Percentiles rank a stretch among this genome's conserved stretches.
phyloP scores from a whole-genome alignment of 2,329 filamentous ascomycete species.

The Pyrenochaeta sp. region DNA sequence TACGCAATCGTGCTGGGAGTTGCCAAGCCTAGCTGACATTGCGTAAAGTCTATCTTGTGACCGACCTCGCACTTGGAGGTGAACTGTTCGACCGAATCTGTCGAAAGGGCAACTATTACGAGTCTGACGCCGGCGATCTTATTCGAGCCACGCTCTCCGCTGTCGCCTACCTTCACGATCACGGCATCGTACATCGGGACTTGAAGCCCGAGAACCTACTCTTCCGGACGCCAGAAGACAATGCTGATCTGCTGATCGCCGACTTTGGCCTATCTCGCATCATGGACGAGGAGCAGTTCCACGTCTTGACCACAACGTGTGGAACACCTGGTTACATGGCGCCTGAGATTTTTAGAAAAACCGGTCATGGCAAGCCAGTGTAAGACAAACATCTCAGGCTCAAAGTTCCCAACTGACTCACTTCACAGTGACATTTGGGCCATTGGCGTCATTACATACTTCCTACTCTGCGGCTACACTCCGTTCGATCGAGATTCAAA shows the following conservation, averaged over 20 bases:
- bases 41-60: slow-evolving; percentile 84
- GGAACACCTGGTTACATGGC: slow-evolving; percentile 99
- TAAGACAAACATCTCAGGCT: slow-evolving; percentile 45
- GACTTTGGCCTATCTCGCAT: slow-evolving; percentile 96
- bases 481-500: slow-evolving; percentile 98
- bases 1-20: slow-evolving; percentile 48
- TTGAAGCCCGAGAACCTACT: slow-evolving; percentile 97
- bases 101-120: slow-evolving; percentile 97
- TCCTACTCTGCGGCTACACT: slow-evolving; percentile 96
- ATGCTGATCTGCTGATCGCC: slow-evolving; percentile 94
- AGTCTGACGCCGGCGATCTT: slow-evolving; percentile 93
- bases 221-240: slow-evolving; percentile 96
- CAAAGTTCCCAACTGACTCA: slow-evolving; percentile 16
- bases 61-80: slow-evolving; percentile 92
- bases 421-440: slow-evolving; percentile 84
- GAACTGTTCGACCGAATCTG: slow-evolving; percentile 99
- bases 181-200: slow-evolving; percentile 97
- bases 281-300: slow-evolving; percentile 99
- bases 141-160: slow-evolving; percentile 94
- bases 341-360: slow-evolving; percentile 99
- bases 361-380: slow-evolving; percentile 96
- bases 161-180: slow-evolving; percentile 98
- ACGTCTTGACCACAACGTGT: slow-evolving; percentile 96
- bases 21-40: slow-evolving; percentile 12
- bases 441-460: slow-evolving; percentile 98